Evolutionary conservation across 305 asterid species (phyloP).

Genomic region (Fraxinus platypoda): DNA sequence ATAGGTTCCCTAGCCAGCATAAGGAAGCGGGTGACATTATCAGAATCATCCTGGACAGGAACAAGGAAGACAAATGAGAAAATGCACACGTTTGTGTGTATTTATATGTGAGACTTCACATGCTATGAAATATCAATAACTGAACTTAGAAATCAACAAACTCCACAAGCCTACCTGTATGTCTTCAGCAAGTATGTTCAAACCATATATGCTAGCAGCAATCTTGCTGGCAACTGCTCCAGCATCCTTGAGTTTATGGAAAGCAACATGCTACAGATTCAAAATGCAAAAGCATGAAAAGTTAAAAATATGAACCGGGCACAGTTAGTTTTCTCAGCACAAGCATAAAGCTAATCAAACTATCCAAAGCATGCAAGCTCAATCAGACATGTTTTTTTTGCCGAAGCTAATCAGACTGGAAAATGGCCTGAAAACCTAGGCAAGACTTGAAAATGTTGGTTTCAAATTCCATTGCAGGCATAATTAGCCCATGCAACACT

Average conservation of each 20-base stretch:
- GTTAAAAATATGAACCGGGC: constrained; percentile 15
- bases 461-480: neutral
- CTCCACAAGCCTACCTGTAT: constrained; percentile 69
- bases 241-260: constrained; percentile 72
- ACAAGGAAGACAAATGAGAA: constrained; percentile 9
- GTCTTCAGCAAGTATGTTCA: constrained; percentile 85
- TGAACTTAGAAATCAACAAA: constrained; percentile 11
- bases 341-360: neutral
- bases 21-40: constrained; percentile 91
- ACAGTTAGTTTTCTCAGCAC: neutral
- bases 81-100: neutral
- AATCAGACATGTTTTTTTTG: neutral
- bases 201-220: constrained; percentile 77
- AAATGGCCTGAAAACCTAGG: constrained; percentile 4
- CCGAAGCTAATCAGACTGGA: constrained; percentile 2
- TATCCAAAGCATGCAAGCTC: neutral
- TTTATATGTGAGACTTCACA: neutral
- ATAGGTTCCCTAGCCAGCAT: constrained; percentile 98
- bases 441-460: constrained; percentile 12
- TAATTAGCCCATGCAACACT: constrained; percentile 5
- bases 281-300: constrained; percentile 15
- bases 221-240: constrained; percentile 96
- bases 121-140: constrained; percentile 2
- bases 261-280: constrained; percentile 64
- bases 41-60: constrained; percentile 80